Base-by-base conservation (phyloP, 2,329 filamentous ascomycete species). In the Neopestalotiopsis sp. region DNA sequence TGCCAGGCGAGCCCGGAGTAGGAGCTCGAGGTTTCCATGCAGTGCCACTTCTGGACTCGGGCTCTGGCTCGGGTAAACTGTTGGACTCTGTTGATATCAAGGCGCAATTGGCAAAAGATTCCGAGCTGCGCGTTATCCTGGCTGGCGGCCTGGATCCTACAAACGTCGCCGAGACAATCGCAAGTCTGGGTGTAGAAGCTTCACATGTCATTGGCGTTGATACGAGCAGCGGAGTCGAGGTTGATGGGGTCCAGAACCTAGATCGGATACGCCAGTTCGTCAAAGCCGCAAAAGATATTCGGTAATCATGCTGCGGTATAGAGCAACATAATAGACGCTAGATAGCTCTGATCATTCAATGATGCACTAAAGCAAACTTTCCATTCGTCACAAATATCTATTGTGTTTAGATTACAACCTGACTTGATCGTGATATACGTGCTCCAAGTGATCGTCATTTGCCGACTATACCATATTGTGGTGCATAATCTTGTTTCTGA, bases 221-320 rank as follows among this genome's bases (percentile, higher is more conserved):
- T 83, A 94, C 97, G 24, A 97, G 94, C 80, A 97, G 94, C 76
- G 97, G 97, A 0, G 94, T 99, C 2, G 96, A 98, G 81, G 90
- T 90, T 45, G 88, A 92, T 74, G 95, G 94, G 2, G 85, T 89
- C 77, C 96, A 99, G 81, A 92, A 91, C 79, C 75, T 95, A 68
- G 88, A 89, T 20, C 97, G 92, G 83, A 98, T 99, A 73, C 84
- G 85, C 71, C 89, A 87, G 4, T 99, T 99, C 80, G 85, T 98
- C 56, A 87, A 89, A 77, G 89, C 90, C 45, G 93, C 91, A 0
- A 96, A 96, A 79, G 64, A 56, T 13, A 58, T 66, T 17, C 42
- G 64, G 17, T 66, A n/a, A 66, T 32, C 30, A 42, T 49, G n/a
- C n/a, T 20, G 7, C 17, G 3, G 9, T 53, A 53, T 9, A 14